Percentiles rank a stretch among this genome's conserved stretches.
phyloP scores from a whole-genome alignment of 495 filamentous ascomycete genomes.

The Chaetomium tenue region DNA sequence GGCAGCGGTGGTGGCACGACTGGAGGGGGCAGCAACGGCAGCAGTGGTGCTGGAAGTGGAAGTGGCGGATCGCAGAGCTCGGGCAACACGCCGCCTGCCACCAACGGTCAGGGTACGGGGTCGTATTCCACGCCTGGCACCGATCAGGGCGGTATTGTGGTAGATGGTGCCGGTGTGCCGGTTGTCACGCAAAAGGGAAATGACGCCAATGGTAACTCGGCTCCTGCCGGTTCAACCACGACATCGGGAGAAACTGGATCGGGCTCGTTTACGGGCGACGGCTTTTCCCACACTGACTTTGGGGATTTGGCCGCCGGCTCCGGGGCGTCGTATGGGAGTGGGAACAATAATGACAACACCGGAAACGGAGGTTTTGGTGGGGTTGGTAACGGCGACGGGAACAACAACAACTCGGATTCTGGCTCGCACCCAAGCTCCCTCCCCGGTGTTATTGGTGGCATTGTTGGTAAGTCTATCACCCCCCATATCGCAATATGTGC shows the following conservation, averaged over 20 bases:
- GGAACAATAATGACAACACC: neutral
- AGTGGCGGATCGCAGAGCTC: neutral
- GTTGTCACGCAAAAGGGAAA: neutral
- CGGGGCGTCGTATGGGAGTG: neutral
- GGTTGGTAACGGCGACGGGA: neutral
- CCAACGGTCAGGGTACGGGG: neutral
- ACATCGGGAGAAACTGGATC: neutral
- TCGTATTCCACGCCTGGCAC: conserved; percentile 2
- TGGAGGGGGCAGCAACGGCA: conserved; percentile 5
- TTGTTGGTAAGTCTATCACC: conserved; percentile 26
- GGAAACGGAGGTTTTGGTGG: neutral
- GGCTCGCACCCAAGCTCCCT: conserved; percentile 17
- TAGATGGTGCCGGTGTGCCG: neutral
- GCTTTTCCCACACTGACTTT: neutral
- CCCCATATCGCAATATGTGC: neutral
- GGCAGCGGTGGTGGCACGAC: conserved; percentile 1
- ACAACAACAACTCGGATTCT: neutral
- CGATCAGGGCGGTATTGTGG: neutral
- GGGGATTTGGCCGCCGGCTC: neutral
- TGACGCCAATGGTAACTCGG: neutral
- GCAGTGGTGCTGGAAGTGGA: neutral
- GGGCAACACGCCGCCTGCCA: neutral
- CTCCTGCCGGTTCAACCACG: neutral
- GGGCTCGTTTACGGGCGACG: neutral
- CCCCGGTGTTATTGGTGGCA: conserved; percentile 27